A percentile compares a stretch with the other conserved stretches of the same genome.
Conservation (phyloP, 768 basidiomycete genomes). For the Cyathus striatus region DNA sequence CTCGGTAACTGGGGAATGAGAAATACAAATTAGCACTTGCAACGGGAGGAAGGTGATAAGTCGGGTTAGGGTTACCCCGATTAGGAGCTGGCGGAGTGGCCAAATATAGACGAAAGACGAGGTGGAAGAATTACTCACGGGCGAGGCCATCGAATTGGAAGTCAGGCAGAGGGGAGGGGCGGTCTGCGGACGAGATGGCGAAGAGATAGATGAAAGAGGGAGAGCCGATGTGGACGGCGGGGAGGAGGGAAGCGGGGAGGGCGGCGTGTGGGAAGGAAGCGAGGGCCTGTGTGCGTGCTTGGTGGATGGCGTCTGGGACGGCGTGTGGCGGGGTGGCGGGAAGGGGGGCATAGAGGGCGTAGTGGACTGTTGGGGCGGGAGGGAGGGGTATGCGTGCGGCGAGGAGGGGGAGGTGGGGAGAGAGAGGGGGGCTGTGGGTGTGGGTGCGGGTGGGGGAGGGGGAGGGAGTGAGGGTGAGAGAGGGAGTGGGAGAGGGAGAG, state of each 20-base stretch:
- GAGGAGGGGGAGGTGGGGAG: constrained; percentile 29
- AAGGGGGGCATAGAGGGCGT: constrained; percentile 32
- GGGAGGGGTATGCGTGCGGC: constrained; percentile 44
- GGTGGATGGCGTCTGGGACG: constrained; percentile 53
- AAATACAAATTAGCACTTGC: too few relatives aligned
- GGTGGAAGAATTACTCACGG: constrained; percentile 33
- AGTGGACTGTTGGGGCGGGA: constrained; percentile 34
- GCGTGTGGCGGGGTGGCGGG: constrained; percentile 8
- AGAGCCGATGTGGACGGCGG: constrained; percentile 42
- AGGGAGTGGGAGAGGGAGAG: too few relatives aligned
- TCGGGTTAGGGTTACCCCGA: constrained; percentile 4
- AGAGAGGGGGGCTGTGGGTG: constrained; percentile 8
- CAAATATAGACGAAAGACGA: constrained; percentile 4
- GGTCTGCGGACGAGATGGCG: constrained; percentile 30
- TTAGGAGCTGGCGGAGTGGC: constrained; percentile 6
- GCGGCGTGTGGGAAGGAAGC: constrained; percentile 27
- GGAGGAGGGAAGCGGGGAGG: constrained; percentile 46
- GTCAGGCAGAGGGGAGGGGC: constrained; percentile 24
- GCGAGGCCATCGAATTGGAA: constrained; percentile 45
- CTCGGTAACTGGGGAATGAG: too few relatives aligned
- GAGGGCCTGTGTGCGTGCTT: constrained; percentile 46
- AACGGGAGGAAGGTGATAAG: background rate
- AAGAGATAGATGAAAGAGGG: constrained; percentile 55
- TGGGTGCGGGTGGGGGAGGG: constrained; percentile 8
- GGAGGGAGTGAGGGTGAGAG: too few relatives aligned